Evolutionary conservation across 1,139 yeast species (phyloP).

Genomic region (Zygoascus sp.): DNA sequence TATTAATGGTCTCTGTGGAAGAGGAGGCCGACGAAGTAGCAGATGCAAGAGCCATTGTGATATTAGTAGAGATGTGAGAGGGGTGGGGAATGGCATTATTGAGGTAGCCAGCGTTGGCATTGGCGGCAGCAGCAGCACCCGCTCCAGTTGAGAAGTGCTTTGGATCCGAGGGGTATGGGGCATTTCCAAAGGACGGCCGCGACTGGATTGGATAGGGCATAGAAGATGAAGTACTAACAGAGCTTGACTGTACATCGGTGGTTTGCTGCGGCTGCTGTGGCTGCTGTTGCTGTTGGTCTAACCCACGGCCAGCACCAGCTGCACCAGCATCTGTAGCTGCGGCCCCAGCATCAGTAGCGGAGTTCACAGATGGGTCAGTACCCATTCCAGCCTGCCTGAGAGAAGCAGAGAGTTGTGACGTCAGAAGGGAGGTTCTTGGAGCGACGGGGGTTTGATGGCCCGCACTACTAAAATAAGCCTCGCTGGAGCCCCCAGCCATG

Average conservation of each 20-base stretch:
- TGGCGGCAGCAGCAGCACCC: no score
- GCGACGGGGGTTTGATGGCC: slow-evolving; percentile 8
- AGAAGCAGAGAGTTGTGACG: slow-evolving; percentile 30
- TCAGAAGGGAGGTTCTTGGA: slow-evolving; percentile 29
- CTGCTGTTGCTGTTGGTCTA: slow-evolving; percentile 8
- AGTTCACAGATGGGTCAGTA: slow-evolving; percentile 1
- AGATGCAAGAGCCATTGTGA: slow-evolving; percentile 29
- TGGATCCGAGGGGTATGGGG: slow-evolving; percentile 20
- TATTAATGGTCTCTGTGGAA: slow-evolving; percentile 14
- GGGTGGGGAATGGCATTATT: slow-evolving; percentile 23
- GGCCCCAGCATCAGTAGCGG: slow-evolving; percentile 6
- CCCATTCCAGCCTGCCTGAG: slow-evolving; percentile 8
- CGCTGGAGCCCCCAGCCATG: not conserved
- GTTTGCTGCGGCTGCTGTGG: slow-evolving; percentile 8
- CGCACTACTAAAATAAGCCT: not conserved
- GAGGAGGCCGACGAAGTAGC: slow-evolving; percentile 21
- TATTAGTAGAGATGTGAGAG: slow-evolving; percentile 28
- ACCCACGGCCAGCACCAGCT: no score
- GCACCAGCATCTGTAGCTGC: no score
- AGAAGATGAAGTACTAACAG: slow-evolving; percentile 8
- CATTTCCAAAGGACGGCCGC: slow-evolving; percentile 6
- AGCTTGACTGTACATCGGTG: slow-evolving; percentile 10
- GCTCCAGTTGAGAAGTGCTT: slow-evolving; percentile 17
- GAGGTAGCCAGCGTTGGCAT: slow-evolving; percentile 4
- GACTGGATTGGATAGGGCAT: slow-evolving; percentile 9